Evolutionary conservation across 2,329 filamentous ascomycete species (phyloP).

Genomic region (Calonectria honghensis): DNA sequence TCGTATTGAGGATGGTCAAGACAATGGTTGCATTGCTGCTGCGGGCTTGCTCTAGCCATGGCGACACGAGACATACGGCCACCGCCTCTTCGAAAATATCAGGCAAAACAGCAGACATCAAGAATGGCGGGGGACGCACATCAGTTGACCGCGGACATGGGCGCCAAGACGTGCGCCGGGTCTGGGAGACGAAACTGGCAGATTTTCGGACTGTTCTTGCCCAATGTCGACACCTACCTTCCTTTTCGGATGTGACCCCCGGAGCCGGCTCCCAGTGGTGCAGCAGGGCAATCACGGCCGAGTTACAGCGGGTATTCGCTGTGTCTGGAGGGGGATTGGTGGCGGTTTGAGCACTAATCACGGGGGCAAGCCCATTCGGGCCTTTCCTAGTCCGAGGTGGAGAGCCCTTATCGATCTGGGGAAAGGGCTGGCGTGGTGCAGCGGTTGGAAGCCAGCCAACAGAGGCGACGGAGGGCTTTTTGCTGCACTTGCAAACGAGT

Average conservation of each 20-base stretch:
- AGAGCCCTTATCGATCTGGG: constrained; percentile 51
- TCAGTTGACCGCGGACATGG: not conserved
- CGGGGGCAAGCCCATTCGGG: constrained; percentile 47
- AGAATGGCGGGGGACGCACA: not conserved
- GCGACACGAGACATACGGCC: not conserved
- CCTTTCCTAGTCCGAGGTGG: constrained; percentile 48
- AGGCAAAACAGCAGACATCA: not conserved
- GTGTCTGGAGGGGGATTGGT: not conserved
- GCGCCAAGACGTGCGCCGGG: not conserved
- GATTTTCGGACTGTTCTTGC: not conserved
- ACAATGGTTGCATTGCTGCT: not conserved
- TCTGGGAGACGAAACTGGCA: not conserved
- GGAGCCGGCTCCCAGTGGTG: constrained; percentile 12
- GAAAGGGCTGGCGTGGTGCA: constrained; percentile 32
- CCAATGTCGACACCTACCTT: constrained; percentile 7
- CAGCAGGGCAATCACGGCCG: constrained; percentile 7
- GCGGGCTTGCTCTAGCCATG: not conserved
- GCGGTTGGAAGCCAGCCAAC: not conserved
- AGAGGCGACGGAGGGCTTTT: not conserved
- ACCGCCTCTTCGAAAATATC: not conserved
- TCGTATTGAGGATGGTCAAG: constrained; percentile 20
- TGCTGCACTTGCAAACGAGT: not conserved
- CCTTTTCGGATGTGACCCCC: not conserved
- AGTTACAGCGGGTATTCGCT: not conserved
- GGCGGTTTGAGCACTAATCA: constrained; percentile 47